A percentile compares a stretch with the other conserved stretches of the same genome.
Conservation (phyloP, 805 yeast species). For the Hanseniaspora mollemarum region DNA sequence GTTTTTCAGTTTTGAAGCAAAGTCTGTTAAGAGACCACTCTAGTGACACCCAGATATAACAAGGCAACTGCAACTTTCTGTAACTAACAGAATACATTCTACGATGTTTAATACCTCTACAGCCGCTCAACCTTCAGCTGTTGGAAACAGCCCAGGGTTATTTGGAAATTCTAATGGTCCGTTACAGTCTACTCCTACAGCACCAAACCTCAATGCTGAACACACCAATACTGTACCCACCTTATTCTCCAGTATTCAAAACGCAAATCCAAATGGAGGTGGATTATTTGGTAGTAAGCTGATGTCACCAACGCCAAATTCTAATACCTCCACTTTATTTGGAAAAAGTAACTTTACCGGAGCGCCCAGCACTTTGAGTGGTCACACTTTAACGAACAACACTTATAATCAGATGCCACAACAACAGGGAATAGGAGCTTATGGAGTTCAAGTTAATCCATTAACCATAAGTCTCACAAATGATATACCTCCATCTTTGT, state of each 20-base stretch:
- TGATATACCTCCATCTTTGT: slow-evolving; percentile 6
- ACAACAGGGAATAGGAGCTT: slow-evolving; percentile 1
- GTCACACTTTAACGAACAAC: not conserved
- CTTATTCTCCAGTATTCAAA: slow-evolving; percentile 2
- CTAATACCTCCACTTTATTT: slow-evolving; percentile 3
- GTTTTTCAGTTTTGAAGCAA: no score
- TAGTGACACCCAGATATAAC: no score
- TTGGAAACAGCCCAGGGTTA: slow-evolving; percentile 1
- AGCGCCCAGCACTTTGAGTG: no score
- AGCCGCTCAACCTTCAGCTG: not conserved
- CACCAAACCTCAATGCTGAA: not conserved
- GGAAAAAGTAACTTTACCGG: no score
- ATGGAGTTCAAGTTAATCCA: slow-evolving; percentile 13
- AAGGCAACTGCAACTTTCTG: no score
- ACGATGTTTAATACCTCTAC: slow-evolving; percentile 9
- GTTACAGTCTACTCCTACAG: slow-evolving; percentile 12
- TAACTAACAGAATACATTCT: no score
- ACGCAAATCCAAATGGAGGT: not conserved
- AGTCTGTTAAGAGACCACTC: no score
- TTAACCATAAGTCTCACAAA: not conserved
- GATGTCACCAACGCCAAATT: slow-evolving; percentile 1
- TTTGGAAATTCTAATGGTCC: slow-evolving; percentile 6
- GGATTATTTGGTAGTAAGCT: slow-evolving; percentile 10
- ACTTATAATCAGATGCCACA: not conserved
- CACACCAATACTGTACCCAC: not conserved